Base-by-base conservation (phyloP, 441 rosid genomes). In the Aquilaria agallochum region DNA sequence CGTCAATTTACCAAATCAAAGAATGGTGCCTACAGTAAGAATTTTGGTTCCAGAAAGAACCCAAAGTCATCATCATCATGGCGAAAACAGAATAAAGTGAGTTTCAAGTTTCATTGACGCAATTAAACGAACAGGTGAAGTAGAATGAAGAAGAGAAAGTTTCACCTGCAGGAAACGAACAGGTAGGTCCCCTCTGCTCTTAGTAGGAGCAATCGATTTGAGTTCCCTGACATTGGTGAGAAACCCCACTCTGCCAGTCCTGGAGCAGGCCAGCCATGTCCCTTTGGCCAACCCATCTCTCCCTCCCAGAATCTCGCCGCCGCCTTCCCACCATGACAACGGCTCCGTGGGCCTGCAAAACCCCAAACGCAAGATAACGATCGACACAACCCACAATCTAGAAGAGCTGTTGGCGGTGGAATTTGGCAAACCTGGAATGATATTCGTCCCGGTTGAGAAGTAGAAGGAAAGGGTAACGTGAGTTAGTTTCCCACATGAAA, bases 401-500 rank as follows among this genome's bases (percentile, higher is more conserved):
- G 33, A 2, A 47, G n/a, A 13, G 48, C 36, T 10, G 20, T 60
- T 5, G 60, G 27, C 48, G 3, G 5, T 10, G 31, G 60, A 20
- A 9, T 14, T 31, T 20, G 8, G 20, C 56, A 60, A 61, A 84
- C 98, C 96, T 77, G 74, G 69, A 63, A 58, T 75, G 89, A 68
- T 68, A 72, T 67, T 93, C 97, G 70, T 90, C 97, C 77, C 98
- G 78, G 76, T 93, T 93, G 66, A 78, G 76, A 31, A 90, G 68
- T 14, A 93, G 71, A 63, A 88, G 67, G 71, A 93, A 78, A 9
- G 88, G 87, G 70, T 90, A 85, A 67, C 81, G 78, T 15, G 92
- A 89, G 76, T 88, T 91, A 70, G 88, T 73, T 77, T 79, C 86
- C 97, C 98, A 90, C 62, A 76, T 40, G 68, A 88, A 93, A 70